Conservation (phyloP, 495 filamentous ascomycete genomes). For the Emericellopsis terricola region DNA sequence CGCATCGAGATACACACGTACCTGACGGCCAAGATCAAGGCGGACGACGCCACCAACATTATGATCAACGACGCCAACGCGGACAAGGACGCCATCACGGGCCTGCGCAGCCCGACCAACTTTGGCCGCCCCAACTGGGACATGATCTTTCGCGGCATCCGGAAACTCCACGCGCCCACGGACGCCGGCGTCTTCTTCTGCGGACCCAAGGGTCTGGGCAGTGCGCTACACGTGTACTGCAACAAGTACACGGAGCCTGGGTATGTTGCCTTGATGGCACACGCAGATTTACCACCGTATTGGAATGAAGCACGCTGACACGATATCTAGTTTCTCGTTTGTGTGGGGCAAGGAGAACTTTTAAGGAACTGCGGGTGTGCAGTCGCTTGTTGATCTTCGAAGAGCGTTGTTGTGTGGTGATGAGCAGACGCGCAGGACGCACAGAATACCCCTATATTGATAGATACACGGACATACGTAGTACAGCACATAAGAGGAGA, state of each 20-base stretch:
- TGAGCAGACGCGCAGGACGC: too few relatives aligned
- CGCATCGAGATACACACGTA: constrained; percentile 66
- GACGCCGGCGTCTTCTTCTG: constrained; percentile 72
- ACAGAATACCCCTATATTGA: too few relatives aligned
- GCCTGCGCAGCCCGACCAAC: constrained; percentile 55
- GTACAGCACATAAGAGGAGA: too few relatives aligned
- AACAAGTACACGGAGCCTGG: constrained; percentile 63
- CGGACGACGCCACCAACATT: constrained; percentile 63
- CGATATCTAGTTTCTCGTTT: constrained; percentile 34
- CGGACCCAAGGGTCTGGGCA: constrained; percentile 53
- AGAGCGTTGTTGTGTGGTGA: too few relatives aligned
- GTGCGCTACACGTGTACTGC: constrained; percentile 51
- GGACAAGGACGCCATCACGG: constrained; percentile 60
- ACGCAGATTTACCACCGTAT: background rate
- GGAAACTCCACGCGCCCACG: constrained; percentile 50
- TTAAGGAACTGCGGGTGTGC: constrained; percentile 21
- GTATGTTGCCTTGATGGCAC: constrained; percentile 15
- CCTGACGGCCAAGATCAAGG: constrained; percentile 60
- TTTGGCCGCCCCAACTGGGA: constrained; percentile 70
- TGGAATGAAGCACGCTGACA: background rate
- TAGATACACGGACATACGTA: too few relatives aligned
- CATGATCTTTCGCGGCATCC: constrained; percentile 56
- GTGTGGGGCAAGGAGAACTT: constrained; percentile 71
- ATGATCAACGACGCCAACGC: constrained; percentile 73
- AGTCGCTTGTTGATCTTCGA: too few relatives aligned